Evolutionary conservation across 257 asterid species (phyloP).

Genomic region (Salvia hispanica): DNA sequence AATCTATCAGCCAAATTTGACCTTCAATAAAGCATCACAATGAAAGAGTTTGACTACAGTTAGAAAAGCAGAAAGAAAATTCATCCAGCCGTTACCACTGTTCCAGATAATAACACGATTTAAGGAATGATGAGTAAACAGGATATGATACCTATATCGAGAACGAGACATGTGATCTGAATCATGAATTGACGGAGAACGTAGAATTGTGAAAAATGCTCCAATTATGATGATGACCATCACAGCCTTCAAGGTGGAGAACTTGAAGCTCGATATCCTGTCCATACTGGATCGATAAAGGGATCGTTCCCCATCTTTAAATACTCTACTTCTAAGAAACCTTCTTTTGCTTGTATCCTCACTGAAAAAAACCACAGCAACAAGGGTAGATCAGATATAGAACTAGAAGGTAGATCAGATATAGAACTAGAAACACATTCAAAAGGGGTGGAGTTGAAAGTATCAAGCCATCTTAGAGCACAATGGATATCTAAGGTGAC

Average conservation of each 20-base stretch:
- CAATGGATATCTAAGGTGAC: neutral
- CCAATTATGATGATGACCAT: slow-evolving; percentile 61
- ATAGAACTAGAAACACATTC: neutral
- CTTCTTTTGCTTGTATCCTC: slow-evolving; percentile 70
- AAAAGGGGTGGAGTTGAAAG: slow-evolving; percentile 5
- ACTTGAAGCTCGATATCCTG: slow-evolving; percentile 56
- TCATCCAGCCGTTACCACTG: neutral
- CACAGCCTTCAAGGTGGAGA: slow-evolving; percentile 61
- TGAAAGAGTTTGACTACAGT: neutral
- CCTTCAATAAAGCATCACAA: slow-evolving; percentile 40
- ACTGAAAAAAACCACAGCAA: slow-evolving; percentile 41
- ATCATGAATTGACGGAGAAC: slow-evolving; percentile 61
- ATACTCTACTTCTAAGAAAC: slow-evolving; percentile 52
- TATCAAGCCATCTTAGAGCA: slow-evolving; percentile 4
- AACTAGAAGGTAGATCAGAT: too few relatives aligned
- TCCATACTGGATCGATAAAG: slow-evolving; percentile 56
- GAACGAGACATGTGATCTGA: slow-evolving; percentile 45
- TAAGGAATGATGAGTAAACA: neutral
- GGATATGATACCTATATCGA: slow-evolving; percentile 52
- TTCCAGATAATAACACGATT: neutral
- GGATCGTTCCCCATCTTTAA: slow-evolving; percentile 62
- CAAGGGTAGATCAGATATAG: slow-evolving; percentile 18
- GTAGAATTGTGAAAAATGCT: slow-evolving; percentile 60
- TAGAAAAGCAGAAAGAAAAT: neutral
- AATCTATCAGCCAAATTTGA: slow-evolving; percentile 45